Conservation (phyloP, 2,329 filamentous ascomycete species). For the Bisporella sp. region DNA sequence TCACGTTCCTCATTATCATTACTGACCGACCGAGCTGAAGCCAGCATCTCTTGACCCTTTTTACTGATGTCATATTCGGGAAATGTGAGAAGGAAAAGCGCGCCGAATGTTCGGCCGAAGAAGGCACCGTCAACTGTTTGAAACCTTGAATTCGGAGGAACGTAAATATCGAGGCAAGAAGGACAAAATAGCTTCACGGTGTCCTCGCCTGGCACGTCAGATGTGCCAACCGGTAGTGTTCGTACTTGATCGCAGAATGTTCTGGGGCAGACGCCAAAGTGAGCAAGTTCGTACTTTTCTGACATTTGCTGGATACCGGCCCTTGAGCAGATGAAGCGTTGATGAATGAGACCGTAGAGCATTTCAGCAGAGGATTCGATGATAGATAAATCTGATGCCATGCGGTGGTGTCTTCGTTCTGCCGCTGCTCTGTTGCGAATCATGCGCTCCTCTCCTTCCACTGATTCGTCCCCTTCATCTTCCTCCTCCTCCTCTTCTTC, state of each 20-base stretch:
- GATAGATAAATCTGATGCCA: conserved; percentile 87
- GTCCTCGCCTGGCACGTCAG: conserved; percentile 91
- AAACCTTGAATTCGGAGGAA: conserved; percentile 93
- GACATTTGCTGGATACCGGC: conserved; percentile 98
- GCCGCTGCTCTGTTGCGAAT: conserved; percentile 36
- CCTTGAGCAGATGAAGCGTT: conserved; percentile 94
- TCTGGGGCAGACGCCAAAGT: conserved; percentile 93
- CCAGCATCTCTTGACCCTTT: conserved; percentile 55
- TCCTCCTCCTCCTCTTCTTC: conserved; percentile 67
- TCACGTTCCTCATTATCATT: conserved; percentile 37
- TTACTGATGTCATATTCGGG: conserved; percentile 87
- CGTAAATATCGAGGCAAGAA: conserved; percentile 93
- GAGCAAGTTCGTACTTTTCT: conserved; percentile 94
- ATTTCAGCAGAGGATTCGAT: conserved; percentile 98
- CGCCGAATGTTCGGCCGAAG: conserved; percentile 95
- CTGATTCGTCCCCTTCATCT: conserved; percentile 61
- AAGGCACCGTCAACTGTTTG: conserved; percentile 97
- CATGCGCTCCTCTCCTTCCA: conserved; percentile 52
- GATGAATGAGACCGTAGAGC: conserved; percentile 96
- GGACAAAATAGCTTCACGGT: conserved; percentile 99
- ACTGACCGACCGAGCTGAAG: conserved; percentile 23
- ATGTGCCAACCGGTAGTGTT: conserved; percentile 87
- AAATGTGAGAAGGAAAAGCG: conserved; percentile 97
- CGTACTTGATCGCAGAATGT: conserved; percentile 87
- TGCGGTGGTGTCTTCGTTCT: conserved; percentile 72